phyloP scores from a whole-genome alignment of 2,329 filamentous ascomycete genomes.

The Trichoderma afroharzianum region DNA sequence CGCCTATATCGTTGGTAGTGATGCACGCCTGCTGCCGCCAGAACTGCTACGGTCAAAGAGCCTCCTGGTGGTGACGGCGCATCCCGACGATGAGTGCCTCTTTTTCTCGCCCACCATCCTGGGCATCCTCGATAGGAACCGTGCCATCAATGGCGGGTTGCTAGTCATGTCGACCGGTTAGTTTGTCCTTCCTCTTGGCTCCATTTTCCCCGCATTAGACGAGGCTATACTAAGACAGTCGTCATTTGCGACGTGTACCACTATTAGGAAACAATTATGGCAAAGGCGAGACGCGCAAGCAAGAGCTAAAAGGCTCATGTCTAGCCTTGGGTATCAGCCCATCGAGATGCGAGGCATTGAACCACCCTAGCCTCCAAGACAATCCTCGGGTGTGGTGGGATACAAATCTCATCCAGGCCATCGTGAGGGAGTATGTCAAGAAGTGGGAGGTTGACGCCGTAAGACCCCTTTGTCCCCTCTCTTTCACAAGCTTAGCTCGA shows the following conservation, averaged over 20 bases:
- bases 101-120: constrained; percentile 33
- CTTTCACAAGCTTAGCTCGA: neutral
- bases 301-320: constrained; percentile 31
- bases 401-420: constrained; percentile 30
- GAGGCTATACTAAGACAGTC: neutral
- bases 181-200: neutral
- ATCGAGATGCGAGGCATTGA: constrained; percentile 30
- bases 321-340: constrained; percentile 28
- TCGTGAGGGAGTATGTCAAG: constrained; percentile 32
- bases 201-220: neutral
- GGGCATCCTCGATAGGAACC: constrained; percentile 30
- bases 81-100: constrained; percentile 39
- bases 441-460: constrained; percentile 35
- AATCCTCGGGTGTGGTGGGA: constrained; percentile 39
- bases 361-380: constrained; percentile 36
- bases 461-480: neutral
- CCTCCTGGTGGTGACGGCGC: constrained; percentile 37
- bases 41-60: constrained; percentile 33
- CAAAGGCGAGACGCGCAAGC: constrained; percentile 27
- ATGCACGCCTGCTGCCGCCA: constrained; percentile 35
- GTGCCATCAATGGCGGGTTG: constrained; percentile 25
- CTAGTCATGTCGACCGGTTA: constrained; percentile 32
- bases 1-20: constrained; percentile 34
- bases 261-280: constrained; percentile 30
- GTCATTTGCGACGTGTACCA: neutral